A percentile compares a stretch with the other conserved stretches of the same genome.
phyloP scores from a whole-genome alignment of 495 filamentous ascomycete genomes.

The Cercophora newfieldiana region DNA sequence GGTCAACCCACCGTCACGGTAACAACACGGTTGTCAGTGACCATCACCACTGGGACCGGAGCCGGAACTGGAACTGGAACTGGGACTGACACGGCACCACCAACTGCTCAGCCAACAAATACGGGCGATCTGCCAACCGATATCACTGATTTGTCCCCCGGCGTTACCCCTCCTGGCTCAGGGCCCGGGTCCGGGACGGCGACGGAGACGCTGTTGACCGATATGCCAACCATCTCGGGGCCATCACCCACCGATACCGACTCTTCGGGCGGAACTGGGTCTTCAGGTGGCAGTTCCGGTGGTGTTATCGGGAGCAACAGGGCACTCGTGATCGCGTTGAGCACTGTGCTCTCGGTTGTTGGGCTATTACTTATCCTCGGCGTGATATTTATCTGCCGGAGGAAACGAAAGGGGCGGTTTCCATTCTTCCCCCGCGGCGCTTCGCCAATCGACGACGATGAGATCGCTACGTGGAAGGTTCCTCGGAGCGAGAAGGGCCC shows the following conservation, averaged over 20 bases:
- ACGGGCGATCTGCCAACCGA: background rate
- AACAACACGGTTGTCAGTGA: background rate
- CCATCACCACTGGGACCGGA: background rate
- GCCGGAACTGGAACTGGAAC: background rate
- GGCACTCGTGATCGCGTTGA: slow-evolving; percentile 43
- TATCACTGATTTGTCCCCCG: background rate
- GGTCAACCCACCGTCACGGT: background rate
- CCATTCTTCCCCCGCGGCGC: slow-evolving; percentile 45
- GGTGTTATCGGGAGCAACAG: slow-evolving; percentile 29
- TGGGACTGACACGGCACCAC: background rate
- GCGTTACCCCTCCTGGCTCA: background rate
- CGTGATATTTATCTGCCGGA: slow-evolving; percentile 32
- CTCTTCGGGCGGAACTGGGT: slow-evolving; percentile 3
- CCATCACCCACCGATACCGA: slow-evolving; percentile 15
- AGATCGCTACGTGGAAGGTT: slow-evolving; percentile 53
- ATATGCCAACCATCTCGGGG: slow-evolving; percentile 28
- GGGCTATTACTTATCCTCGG: slow-evolving; percentile 38
- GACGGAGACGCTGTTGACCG: slow-evolving; percentile 16
- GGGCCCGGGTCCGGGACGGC: slow-evolving; percentile 2
- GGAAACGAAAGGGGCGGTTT: slow-evolving; percentile 34
- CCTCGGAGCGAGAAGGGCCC: slow-evolving; percentile 28
- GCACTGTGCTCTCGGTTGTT: slow-evolving; percentile 42
- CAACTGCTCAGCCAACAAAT: background rate
- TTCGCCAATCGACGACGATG: slow-evolving; percentile 53
- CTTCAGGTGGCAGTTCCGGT: slow-evolving; percentile 17